A percentile compares a stretch with the other conserved stretches of the same genome.
phyloP scores from a whole-genome alignment of 192 early-diverging fungal genomes.

The Coemansia reversa region DNA sequence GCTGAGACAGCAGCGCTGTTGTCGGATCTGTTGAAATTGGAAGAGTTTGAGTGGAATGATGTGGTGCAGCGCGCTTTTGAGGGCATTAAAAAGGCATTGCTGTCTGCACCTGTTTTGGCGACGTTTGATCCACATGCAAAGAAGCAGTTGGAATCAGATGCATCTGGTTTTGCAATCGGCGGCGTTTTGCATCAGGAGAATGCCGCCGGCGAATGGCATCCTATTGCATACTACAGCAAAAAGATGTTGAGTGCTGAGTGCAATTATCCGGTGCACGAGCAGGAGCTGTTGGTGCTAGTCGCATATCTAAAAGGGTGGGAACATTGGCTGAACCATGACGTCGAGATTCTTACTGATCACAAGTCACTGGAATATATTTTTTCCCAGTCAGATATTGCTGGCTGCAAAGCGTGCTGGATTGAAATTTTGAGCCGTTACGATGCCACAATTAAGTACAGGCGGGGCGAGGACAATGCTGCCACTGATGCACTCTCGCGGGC shows the following conservation, averaged over 20 bases:
- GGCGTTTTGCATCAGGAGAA: slow-evolving; percentile 11
- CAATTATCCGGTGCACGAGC: slow-evolving; percentile 15
- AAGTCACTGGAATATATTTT: slow-evolving; percentile 8
- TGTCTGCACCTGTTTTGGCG: neutral
- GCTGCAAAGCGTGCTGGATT: slow-evolving; percentile 5
- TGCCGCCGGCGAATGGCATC: neutral
- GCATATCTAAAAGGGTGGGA: neutral
- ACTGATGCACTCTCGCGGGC: slow-evolving; percentile 4
- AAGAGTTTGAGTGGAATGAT: neutral
- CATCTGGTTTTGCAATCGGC: slow-evolving; percentile 9
- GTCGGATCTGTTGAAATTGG: slow-evolving; percentile 5
- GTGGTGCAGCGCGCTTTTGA: neutral
- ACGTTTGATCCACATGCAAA: slow-evolving; percentile 10
- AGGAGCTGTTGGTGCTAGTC: slow-evolving; percentile 15
- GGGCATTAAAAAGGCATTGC: neutral
- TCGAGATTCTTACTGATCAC: too few relatives aligned
- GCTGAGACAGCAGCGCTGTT: neutral
- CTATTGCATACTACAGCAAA: slow-evolving; percentile 11
- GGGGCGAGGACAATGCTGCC: slow-evolving; percentile 12
- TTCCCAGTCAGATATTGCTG: neutral
- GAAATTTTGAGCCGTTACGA: slow-evolving; percentile 1
- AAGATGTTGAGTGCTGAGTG: neutral
- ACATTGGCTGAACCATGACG: too few relatives aligned
- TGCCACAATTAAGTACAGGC: neutral
- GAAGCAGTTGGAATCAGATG: slow-evolving; percentile 15